Percentiles rank a stretch among this genome's conserved stretches.
These are phyloP conservation scores for Penicillium canescens DNA, from an alignment of 495 filamentous ascomycete genomes.

Conservation along the genomic window DNA sequence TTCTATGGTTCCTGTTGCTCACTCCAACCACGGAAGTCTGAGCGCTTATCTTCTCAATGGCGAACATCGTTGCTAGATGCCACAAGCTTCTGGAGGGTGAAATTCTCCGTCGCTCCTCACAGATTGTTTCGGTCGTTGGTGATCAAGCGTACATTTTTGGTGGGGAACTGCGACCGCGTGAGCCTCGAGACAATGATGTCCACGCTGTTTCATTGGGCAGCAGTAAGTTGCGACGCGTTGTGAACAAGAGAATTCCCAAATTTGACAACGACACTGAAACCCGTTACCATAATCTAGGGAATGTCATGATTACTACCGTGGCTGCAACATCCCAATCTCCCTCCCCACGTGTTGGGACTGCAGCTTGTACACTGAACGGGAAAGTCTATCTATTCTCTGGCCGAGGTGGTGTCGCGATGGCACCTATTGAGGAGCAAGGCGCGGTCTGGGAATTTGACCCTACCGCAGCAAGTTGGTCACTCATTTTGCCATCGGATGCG, in stretches of 20 bases:
- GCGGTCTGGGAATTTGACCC: conserved; percentile 49
- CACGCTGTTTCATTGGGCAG: conserved; percentile 58
- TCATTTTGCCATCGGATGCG: conserved; percentile 17
- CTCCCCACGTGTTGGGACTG: conserved; percentile 50
- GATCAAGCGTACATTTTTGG: conserved; percentile 59
- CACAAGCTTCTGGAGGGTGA: conserved; percentile 24
- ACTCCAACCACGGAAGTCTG: too few species aligned
- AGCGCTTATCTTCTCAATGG: too few species aligned
- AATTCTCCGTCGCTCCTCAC: conserved; percentile 66
- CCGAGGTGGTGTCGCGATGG: conserved; percentile 53
- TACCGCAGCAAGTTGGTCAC: conserved; percentile 22
- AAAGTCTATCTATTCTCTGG: conserved; percentile 59
- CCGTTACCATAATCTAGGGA: not conserved
- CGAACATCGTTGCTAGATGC: conserved; percentile 14
- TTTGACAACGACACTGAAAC: not conserved
- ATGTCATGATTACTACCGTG: conserved; percentile 3
- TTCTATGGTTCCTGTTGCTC: too few species aligned
- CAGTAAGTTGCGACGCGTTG: conserved; percentile 10
- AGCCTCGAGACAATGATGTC: conserved; percentile 67
- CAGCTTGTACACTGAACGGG: conserved; percentile 39
- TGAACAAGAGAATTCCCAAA: not conserved
- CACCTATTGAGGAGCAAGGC: conserved; percentile 54
- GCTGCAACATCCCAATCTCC: conserved; percentile 25
- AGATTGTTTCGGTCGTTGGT: conserved; percentile 65
- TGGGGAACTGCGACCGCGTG: conserved; percentile 40